phyloP scores from a whole-genome alignment of 108 stramenopile genomes.

The Skeletonema menzelii region DNA sequence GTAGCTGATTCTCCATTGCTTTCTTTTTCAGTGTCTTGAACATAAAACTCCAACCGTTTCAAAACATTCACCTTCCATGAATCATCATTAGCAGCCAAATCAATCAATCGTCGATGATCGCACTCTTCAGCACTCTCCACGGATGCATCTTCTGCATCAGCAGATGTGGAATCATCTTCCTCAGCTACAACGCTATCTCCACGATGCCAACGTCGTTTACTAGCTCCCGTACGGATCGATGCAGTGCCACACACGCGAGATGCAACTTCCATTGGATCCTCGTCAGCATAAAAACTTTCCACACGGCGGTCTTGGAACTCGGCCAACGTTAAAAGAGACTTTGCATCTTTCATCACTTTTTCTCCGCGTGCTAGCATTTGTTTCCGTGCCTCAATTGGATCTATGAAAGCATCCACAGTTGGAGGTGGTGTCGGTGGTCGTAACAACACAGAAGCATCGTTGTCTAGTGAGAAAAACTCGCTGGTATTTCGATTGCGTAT shows the following conservation, averaged over 20 bases:
- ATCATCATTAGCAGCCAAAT: conserved; percentile 77
- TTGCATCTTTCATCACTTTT: conserved; percentile 56
- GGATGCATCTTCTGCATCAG: conserved; percentile 2
- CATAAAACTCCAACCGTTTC: conserved; percentile 48
- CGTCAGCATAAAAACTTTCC: conserved; percentile 26
- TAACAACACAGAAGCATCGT: conserved; percentile 17
- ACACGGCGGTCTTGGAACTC: conserved; percentile 69
- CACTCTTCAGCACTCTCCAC: conserved; percentile 40
- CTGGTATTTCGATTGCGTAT: conserved; percentile 35
- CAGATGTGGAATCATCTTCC: conserved; percentile 32
- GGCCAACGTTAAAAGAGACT: conserved; percentile 41
- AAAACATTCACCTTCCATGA: conserved; percentile 76
- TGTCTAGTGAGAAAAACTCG: conserved; percentile 34
- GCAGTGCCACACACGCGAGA: conserved; percentile 64
- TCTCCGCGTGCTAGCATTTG: conserved; percentile 56
- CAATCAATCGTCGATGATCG: conserved; percentile 53
- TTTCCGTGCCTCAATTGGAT: conserved; percentile 30
- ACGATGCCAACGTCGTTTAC: conserved; percentile 57
- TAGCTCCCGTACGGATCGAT: conserved; percentile 63
- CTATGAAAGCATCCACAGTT: neutral
- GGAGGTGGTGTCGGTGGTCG: conserved; percentile 24
- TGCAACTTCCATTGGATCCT: conserved; percentile 52
- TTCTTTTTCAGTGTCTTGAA: conserved; percentile 22
- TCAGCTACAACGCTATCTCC: conserved; percentile 25
- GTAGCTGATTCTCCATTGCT: conserved; percentile 8